Base-by-base conservation (phyloP, 176 grass and related monocot species). In the Aegilops sharonensis region DNA sequence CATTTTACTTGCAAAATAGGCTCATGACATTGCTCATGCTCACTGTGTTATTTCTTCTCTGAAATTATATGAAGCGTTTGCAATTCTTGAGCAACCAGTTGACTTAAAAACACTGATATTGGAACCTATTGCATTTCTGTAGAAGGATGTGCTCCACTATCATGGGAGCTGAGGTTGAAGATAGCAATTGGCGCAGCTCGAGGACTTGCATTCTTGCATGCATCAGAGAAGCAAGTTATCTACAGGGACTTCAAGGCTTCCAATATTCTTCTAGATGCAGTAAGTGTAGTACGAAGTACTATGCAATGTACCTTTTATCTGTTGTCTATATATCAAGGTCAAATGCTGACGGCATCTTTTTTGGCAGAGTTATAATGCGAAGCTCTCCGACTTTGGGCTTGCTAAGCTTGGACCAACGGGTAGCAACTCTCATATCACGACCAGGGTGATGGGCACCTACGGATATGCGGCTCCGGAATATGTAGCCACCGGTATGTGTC, bases 381-480 rank as follows among this genome's bases (percentile, higher is more conserved):
- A 95, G 82, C 93, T 98, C 48, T 98, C 95, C 3, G 95, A 95
- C 64, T 98, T 98, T n/a, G 95, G 93, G n/a, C 88, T 98, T 72
- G 95, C 95, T 30, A 95, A 95, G 73, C 89, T 93, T 23, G 93
- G 95, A 56, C 95, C 95, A 14, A 93, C 87, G 2, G 93, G 90
- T n/a, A 93, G 89, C 82, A 87, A 98, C 37, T 95, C 93, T 2
- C 95, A 98, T 60, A 90, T 98, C 83, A 95, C 95, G 2, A 98
- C 95, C 2, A 91, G 95, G 82, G 85, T 98, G 32, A 95, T 98
- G 95, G 95, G 95, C 17, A 98, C 95, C 54, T 85, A 91, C n/a
- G 95, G 95, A 13, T 98, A 98, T 61, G 95, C 93, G 40, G 95
- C 95, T 69, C 95, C 95, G 0, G 95, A 98, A 75, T 98, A 98